phyloP scores from a whole-genome alignment of 2,329 filamentous ascomycete species.

The Lojkania enalia region DNA sequence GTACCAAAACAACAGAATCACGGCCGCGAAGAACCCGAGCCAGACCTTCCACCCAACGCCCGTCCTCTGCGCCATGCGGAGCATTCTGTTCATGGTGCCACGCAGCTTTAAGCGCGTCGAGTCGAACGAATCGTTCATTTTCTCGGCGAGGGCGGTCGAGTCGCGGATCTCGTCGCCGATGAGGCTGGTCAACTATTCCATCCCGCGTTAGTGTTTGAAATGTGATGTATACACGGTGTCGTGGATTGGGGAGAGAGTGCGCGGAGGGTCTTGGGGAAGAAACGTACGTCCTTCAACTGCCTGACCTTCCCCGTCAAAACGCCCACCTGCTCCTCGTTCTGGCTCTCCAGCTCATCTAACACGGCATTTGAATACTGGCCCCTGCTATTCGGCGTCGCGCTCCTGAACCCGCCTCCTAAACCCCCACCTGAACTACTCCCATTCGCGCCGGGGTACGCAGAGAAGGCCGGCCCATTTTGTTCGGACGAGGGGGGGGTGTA shows the following conservation, averaged over 20 bases:
- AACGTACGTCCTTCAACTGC: slow-evolving; percentile 82
- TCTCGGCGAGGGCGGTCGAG: slow-evolving; percentile 82
- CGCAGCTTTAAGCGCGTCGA: slow-evolving; percentile 76
- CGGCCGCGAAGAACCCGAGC: slow-evolving; percentile 83
- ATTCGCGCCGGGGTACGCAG: slow-evolving; percentile 38
- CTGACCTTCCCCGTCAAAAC: slow-evolving; percentile 90
- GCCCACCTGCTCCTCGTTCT: slow-evolving; percentile 88
- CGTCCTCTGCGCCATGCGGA: slow-evolving; percentile 90
- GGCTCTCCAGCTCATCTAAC: slow-evolving; percentile 89
- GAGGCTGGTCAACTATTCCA: slow-evolving; percentile 75
- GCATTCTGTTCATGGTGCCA: slow-evolving; percentile 96
- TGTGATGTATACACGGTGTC: background rate
- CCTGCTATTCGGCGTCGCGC: slow-evolving; percentile 58
- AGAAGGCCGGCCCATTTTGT: slow-evolving; percentile 26
- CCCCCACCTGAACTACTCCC: slow-evolving; percentile 8
- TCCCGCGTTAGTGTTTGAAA: background rate
- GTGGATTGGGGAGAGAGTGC: slow-evolving; percentile 1
- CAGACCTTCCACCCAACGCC: slow-evolving; percentile 97
- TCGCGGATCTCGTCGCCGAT: slow-evolving; percentile 96
- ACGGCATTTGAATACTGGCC: slow-evolving; percentile 94
- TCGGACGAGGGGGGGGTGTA: slow-evolving; percentile 4
- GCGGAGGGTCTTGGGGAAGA: background rate
- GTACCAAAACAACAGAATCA: slow-evolving; percentile 83
- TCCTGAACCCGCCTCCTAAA: slow-evolving; percentile 31
- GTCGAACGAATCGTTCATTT: slow-evolving; percentile 96